A percentile compares a stretch with the other conserved stretches of the same genome.
Evolutionary conservation across 2,329 filamentous ascomycete species (phyloP).

Genomic region (Fusarium keratoplasticum): DNA sequence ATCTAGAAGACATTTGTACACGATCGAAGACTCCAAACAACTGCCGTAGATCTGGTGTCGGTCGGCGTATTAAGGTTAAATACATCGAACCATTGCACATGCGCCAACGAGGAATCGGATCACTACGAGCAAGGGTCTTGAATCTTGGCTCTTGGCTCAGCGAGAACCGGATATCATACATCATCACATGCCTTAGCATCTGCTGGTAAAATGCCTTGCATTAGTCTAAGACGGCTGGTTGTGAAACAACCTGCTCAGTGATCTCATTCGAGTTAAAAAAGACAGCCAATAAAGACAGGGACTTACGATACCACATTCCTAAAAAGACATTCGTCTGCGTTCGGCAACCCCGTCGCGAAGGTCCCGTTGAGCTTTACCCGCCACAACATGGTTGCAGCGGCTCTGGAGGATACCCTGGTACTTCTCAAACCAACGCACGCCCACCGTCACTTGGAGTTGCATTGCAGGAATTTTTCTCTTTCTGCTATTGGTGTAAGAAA

Average conservation of each 20-base stretch:
- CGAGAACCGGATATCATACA: background rate
- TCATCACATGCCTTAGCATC: background rate
- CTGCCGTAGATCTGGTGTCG: background rate
- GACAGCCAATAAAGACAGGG: background rate
- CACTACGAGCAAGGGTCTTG: background rate
- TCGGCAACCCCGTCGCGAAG: background rate
- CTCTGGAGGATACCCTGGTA: background rate
- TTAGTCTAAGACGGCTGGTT: background rate
- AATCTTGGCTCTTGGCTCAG: background rate
- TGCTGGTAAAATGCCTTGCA: background rate
- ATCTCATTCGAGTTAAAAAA: background rate
- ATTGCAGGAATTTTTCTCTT: background rate
- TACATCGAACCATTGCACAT: background rate
- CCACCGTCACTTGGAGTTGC: background rate
- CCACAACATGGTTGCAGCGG: background rate
- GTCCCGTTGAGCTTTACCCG: background rate
- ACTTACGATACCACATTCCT: background rate
- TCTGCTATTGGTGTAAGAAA: background rate
- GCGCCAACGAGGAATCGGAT: background rate
- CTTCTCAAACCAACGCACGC: background rate
- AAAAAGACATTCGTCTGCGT: background rate
- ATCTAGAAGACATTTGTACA: background rate
- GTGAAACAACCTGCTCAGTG: too few species aligned
- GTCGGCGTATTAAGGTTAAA: background rate
- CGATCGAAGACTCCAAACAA: background rate